These are phyloP conservation scores for Xylaria cubensis DNA, from an alignment of 495 filamentous ascomycete genomes.

Conservation along the genomic window DNA sequence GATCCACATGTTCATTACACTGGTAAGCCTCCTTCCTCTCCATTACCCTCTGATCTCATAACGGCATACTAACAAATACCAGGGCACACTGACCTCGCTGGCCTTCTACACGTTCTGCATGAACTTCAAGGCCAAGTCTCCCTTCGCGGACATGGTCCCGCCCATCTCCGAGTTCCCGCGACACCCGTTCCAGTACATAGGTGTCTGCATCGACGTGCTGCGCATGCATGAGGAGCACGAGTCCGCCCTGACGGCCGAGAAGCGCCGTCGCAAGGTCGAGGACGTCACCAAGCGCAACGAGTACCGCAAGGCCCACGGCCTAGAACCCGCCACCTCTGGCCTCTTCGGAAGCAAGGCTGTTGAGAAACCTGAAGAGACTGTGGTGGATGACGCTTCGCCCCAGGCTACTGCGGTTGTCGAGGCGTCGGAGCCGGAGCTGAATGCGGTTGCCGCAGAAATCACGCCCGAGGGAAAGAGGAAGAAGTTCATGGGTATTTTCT, in stretches of 20 bases:
- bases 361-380: conserved; percentile 19
- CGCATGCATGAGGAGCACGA: conserved; percentile 71
- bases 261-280: conserved; percentile 69
- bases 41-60: not conserved
- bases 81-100: conserved; percentile 70
- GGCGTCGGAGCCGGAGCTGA: conserved; percentile 12
- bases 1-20: conserved; percentile 79
- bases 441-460: conserved; percentile 14
- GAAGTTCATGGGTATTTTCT: conserved; percentile 56
- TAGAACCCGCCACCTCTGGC: conserved; percentile 61
- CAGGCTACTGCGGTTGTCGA: conserved; percentile 17
- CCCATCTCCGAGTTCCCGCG: conserved; percentile 61
- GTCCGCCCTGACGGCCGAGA: conserved; percentile 67
- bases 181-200: conserved; percentile 67
- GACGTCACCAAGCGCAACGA: conserved; percentile 80
- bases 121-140: conserved; percentile 73
- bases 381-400: conserved; percentile 8
- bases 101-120: conserved; percentile 70
- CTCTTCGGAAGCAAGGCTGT: conserved; percentile 33
- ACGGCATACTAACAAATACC: conserved; percentile 1
- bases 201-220: conserved; percentile 67
- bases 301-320: conserved; percentile 82
- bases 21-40: conserved; percentile 60
- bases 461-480: conserved; percentile 41
- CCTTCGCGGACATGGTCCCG: conserved; percentile 76